Conservation (phyloP, 441 rosid species). For the Arabidopsis lyrata region DNA sequence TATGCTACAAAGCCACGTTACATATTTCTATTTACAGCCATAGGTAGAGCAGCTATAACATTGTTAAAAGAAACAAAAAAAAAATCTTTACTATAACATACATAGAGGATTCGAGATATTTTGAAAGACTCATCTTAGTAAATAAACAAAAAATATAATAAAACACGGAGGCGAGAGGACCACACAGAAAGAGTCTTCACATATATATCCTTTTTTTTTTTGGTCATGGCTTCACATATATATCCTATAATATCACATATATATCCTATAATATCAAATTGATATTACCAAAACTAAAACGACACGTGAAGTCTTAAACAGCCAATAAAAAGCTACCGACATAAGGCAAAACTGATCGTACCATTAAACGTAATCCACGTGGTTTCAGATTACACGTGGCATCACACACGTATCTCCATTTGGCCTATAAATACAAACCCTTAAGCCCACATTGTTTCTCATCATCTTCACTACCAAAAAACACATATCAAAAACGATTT, state of each 20-base stretch:
- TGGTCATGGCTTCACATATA: no score
- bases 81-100: not conserved
- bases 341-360: slow-evolving; percentile 32
- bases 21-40: slow-evolving; percentile 2
- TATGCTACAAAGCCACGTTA: slow-evolving; percentile 26
- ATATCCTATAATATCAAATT: not conserved
- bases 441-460: not conserved
- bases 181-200: slow-evolving; percentile 11
- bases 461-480: slow-evolving; percentile 6
- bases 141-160: not conserved
- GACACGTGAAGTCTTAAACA: slow-evolving; percentile 6
- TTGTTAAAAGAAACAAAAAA: not conserved
- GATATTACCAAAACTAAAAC: not conserved
- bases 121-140: not conserved
- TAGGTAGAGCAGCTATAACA: not conserved
- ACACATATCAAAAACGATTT: not conserved
- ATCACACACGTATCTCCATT: slow-evolving; percentile 5
- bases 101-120: slow-evolving; percentile 11
- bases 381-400: slow-evolving; percentile 7
- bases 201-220: no score
- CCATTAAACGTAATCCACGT: slow-evolving; percentile 29
- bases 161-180: slow-evolving; percentile 25
- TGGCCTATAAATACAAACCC: slow-evolving; percentile 29
- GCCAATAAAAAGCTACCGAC: slow-evolving; percentile 41
- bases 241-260: no score